These are phyloP conservation scores for Aspergillus mulundensis DNA, from an alignment of 495 filamentous ascomycete genomes.

Conservation along the genomic window DNA sequence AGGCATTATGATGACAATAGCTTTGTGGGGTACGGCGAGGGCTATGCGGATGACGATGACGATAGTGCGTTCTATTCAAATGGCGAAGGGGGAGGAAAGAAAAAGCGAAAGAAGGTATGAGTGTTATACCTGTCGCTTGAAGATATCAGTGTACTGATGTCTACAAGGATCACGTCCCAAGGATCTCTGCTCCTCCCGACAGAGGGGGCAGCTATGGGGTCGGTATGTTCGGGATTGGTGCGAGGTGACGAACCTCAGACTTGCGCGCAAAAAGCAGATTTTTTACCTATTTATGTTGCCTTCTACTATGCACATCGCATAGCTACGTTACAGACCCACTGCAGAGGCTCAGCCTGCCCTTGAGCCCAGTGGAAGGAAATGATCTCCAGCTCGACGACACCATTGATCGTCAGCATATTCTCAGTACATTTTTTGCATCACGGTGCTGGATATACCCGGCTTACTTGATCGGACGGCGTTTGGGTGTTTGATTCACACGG, in stretches of 20 bases:
- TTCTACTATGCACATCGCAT: constrained; percentile 17
- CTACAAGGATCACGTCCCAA: constrained; percentile 41
- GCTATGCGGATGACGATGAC: constrained; percentile 56
- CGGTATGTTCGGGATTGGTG: constrained; percentile 48
- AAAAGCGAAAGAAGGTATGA: constrained; percentile 52
- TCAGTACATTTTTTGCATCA: constrained; percentile 50
- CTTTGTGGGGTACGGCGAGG: constrained; percentile 67
- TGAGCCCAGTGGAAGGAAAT: constrained; percentile 10
- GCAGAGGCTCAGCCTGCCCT: neutral
- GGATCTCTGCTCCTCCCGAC: constrained; percentile 43
- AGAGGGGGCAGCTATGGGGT: constrained; percentile 44
- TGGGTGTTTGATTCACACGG: constrained; percentile 25
- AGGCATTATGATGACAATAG: constrained; percentile 64
- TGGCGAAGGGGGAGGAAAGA: constrained; percentile 42
- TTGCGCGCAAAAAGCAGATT: constrained; percentile 15
- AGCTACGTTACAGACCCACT: constrained; percentile 16
- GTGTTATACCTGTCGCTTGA: neutral
- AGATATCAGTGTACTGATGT: constrained; percentile 10
- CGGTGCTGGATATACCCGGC: constrained; percentile 55
- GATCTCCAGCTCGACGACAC: constrained; percentile 12
- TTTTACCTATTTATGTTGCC: constrained; percentile 17
- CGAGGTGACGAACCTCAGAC: constrained; percentile 29
- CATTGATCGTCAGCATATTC: constrained; percentile 27
- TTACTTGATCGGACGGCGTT: constrained; percentile 48
- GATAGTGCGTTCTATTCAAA: constrained; percentile 47